Percentiles rank a stretch among this genome's conserved stretches.
Conservation (phyloP, 1,284 basidiomycete genomes). For the Cryptococcus hybrid region DNA sequence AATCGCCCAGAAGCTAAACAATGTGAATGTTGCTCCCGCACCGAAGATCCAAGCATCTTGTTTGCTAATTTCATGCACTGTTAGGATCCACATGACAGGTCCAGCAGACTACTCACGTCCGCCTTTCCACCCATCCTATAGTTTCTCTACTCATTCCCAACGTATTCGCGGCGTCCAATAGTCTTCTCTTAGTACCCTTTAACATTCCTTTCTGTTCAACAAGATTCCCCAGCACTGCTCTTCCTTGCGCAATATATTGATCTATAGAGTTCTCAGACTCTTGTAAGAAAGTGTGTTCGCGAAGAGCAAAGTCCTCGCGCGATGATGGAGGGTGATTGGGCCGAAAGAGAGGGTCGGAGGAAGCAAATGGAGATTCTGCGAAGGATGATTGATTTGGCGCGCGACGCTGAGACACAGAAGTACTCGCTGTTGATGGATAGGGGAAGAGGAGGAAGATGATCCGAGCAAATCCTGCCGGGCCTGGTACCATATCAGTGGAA, state of each 20-base stretch:
- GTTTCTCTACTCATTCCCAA: slow-evolving; percentile 86
- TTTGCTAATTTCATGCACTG: slow-evolving; percentile 56
- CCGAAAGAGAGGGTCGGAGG: slow-evolving; percentile 52
- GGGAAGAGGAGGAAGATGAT: slow-evolving; percentile 25
- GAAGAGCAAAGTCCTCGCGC: slow-evolving; percentile 72
- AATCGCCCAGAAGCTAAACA: slow-evolving; percentile 86
- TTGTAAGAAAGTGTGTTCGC: slow-evolving; percentile 82
- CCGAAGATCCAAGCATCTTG: slow-evolving; percentile 92
- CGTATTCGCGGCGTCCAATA: slow-evolving; percentile 87
- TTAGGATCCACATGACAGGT: not conserved
- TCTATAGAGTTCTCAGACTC: slow-evolving; percentile 77
- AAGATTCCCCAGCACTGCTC: slow-evolving; percentile 82
- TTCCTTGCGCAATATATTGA: slow-evolving; percentile 84
- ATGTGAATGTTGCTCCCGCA: slow-evolving; percentile 76
- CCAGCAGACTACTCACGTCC: slow-evolving; percentile 61
- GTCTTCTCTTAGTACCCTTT: slow-evolving; percentile 80
- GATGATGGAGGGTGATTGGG: slow-evolving; percentile 53
- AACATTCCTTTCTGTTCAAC: slow-evolving; percentile 86
- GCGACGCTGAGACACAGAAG: slow-evolving; percentile 18
- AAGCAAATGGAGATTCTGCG: slow-evolving; percentile 49
- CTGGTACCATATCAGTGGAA: slow-evolving; percentile 8
- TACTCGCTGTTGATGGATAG: slow-evolving; percentile 53
- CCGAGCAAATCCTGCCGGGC: slow-evolving; percentile 40
- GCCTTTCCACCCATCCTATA: slow-evolving; percentile 89
- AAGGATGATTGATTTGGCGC: slow-evolving; percentile 23